Percentiles rank a stretch among this genome's conserved stretches.
These are phyloP conservation scores for Acer negundo DNA, from an alignment of 345 rosid species.

Conservation along the genomic window DNA sequence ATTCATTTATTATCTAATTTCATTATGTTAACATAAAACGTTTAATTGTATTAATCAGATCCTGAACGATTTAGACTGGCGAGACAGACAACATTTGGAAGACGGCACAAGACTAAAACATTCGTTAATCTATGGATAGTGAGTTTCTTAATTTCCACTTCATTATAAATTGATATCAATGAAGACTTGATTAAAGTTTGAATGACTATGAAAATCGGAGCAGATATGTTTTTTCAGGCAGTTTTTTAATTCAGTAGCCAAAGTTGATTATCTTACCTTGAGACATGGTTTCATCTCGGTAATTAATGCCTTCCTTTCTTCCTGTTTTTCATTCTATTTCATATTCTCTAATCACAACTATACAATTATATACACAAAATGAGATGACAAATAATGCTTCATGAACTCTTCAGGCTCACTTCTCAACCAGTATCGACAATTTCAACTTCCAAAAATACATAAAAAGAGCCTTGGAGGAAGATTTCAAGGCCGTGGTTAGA, in stretches of 20 bases:
- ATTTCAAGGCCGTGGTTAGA: constrained; percentile 39
- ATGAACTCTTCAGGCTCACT: constrained; percentile 18
- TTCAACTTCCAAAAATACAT: constrained; percentile 49
- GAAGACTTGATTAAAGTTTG: not conserved
- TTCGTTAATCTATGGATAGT: constrained; percentile 28
- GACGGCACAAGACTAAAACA: constrained; percentile 26
- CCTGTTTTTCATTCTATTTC: not conserved
- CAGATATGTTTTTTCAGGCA: constrained; percentile 50
- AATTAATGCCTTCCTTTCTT: constrained; percentile 19
- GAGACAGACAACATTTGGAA: constrained; percentile 33
- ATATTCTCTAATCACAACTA: not conserved
- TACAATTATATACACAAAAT: not conserved
- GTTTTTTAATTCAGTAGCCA: constrained; percentile 41
- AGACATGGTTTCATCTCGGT: constrained; percentile 51
- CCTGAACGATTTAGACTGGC: constrained; percentile 28
- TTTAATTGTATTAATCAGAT: not conserved
- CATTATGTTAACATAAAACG: too few species aligned
- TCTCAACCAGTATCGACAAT: constrained; percentile 9
- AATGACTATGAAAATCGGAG: constrained; percentile 12
- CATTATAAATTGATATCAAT: not conserved
- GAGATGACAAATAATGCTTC: not conserved
- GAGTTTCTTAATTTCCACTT: constrained; percentile 1
- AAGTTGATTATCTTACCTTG: constrained; percentile 46
- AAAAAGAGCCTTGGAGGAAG: constrained; percentile 46
- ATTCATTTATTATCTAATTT: not conserved